A percentile compares a stretch with the other conserved stretches of the same genome.
Conservation (phyloP, 192 early-diverging fungal species). For the Podila verticillata region DNA sequence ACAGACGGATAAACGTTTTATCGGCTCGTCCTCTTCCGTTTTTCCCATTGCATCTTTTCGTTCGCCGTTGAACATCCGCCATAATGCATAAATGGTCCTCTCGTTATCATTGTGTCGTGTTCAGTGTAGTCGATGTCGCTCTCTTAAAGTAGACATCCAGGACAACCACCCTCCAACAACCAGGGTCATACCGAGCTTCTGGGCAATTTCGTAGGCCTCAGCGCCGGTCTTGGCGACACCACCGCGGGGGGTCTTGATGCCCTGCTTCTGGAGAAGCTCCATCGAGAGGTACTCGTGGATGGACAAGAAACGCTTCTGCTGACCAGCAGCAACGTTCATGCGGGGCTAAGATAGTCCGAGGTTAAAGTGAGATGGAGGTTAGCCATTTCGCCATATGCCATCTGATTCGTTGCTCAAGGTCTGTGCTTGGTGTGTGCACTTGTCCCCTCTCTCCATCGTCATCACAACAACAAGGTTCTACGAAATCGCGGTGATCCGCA, state of each 20-base stretch:
- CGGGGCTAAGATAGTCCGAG: slow-evolving; percentile 18
- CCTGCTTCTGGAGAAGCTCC: slow-evolving; percentile 90
- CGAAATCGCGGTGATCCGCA: slow-evolving; percentile 24
- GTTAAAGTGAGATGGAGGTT: neutral
- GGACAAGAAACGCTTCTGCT: slow-evolving; percentile 88
- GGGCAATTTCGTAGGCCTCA: slow-evolving; percentile 89
- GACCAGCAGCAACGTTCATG: slow-evolving; percentile 38
- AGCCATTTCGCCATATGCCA: too few species aligned
- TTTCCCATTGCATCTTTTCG: too few species aligned
- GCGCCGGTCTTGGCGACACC: slow-evolving; percentile 86
- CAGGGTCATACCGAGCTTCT: slow-evolving; percentile 72
- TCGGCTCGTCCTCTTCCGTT: neutral
- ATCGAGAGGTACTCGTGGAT: slow-evolving; percentile 99
- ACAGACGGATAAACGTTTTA: slow-evolving; percentile 1
- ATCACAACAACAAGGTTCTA: slow-evolving; percentile 22
- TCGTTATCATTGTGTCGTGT: too few species aligned
- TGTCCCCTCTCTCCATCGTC: too few species aligned
- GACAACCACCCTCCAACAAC: neutral
- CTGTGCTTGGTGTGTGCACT: neutral
- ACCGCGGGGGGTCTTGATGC: slow-evolving; percentile 91
- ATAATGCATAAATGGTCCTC: too few species aligned
- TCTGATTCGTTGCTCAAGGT: neutral
- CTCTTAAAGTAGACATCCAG: too few species aligned
- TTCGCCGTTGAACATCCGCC: too few species aligned
- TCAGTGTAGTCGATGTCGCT: too few species aligned